A percentile compares a stretch with the other conserved stretches of the same genome.
Conservation (phyloP, 2,329 filamentous ascomycete species). For the Penicillium fuscoglaucum region DNA sequence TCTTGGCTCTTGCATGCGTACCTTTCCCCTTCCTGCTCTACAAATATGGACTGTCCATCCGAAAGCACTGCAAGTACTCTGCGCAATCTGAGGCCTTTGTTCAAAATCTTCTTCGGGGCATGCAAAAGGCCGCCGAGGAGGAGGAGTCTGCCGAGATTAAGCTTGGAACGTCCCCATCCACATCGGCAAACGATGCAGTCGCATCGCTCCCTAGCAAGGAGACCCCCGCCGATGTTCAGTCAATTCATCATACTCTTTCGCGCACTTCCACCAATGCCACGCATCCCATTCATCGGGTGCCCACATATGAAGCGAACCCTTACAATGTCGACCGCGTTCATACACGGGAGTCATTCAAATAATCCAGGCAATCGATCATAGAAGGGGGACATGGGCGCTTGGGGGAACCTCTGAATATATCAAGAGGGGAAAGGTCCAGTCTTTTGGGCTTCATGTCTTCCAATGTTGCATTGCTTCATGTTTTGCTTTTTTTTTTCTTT, state of each 20-base stretch:
- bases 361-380: neutral
- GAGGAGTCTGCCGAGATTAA: neutral
- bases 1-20: constrained; percentile 47
- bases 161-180: neutral
- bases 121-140: constrained; percentile 1
- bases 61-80: constrained; percentile 46
- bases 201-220: constrained; percentile 10
- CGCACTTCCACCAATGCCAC: constrained; percentile 12
- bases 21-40: constrained; percentile 49
- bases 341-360: constrained; percentile 25
- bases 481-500: neutral
- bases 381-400: constrained; percentile 2
- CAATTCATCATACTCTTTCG: constrained; percentile 12
- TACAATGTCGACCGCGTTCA: constrained; percentile 22
- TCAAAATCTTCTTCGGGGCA: constrained; percentile 17
- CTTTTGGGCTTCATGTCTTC: neutral
- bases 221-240: constrained; percentile 18
- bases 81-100: constrained; percentile 35
- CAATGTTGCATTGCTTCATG: neutral
- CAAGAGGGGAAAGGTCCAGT: neutral
- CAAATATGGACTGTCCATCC: constrained; percentile 42
- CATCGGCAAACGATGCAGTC: neutral
- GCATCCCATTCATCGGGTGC: constrained; percentile 13
- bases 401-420: neutral
- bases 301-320: constrained; percentile 24